phyloP scores from a whole-genome alignment of 2,329 filamentous ascomycete species.

The Sporothrix inflata region DNA sequence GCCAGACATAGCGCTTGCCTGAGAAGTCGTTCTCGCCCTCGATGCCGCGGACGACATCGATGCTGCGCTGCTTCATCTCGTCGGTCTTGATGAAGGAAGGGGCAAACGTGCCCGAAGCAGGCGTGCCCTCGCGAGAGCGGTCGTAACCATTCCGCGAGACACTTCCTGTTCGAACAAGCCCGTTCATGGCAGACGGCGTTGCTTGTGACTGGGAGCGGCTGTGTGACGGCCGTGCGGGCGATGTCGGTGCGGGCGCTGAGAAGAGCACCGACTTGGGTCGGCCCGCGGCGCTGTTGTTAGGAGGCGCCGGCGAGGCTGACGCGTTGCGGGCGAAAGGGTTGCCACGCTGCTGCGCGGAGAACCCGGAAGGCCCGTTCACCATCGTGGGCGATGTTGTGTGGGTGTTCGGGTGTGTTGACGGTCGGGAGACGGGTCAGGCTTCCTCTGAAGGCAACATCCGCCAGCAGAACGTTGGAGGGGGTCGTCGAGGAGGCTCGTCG shows the following conservation, averaged over 20 bases:
- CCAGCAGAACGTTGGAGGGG: constrained; percentile 18
- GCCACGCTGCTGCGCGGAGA: constrained; percentile 54
- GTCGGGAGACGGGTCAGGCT: not conserved
- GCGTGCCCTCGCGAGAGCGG: constrained; percentile 67
- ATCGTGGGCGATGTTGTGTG: constrained; percentile 14
- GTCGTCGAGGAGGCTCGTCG: not conserved
- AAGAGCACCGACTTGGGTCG: constrained; percentile 79
- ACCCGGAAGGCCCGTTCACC: constrained; percentile 28
- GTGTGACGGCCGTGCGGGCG: constrained; percentile 56
- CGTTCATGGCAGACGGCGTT: not conserved
- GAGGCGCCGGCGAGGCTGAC: constrained; percentile 64
- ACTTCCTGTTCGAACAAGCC: constrained; percentile 33
- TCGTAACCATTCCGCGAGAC: constrained; percentile 49
- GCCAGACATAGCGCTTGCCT: constrained; percentile 97
- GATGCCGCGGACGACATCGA: constrained; percentile 68
- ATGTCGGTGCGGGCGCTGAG: constrained; percentile 54
- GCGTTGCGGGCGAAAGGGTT: constrained; percentile 76
- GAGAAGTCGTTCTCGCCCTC: constrained; percentile 99
- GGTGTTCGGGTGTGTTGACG: not conserved
- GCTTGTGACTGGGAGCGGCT: constrained; percentile 42
- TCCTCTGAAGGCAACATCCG: constrained; percentile 27
- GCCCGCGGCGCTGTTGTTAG: constrained; percentile 47
- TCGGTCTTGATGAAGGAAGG: constrained; percentile 94
- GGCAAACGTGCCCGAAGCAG: constrained; percentile 81
- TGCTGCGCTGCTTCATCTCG: constrained; percentile 60